These are phyloP conservation scores for Halophytophthora polymorphica DNA, from an alignment of 352 stramenopile genomes.

Conservation along the genomic window DNA sequence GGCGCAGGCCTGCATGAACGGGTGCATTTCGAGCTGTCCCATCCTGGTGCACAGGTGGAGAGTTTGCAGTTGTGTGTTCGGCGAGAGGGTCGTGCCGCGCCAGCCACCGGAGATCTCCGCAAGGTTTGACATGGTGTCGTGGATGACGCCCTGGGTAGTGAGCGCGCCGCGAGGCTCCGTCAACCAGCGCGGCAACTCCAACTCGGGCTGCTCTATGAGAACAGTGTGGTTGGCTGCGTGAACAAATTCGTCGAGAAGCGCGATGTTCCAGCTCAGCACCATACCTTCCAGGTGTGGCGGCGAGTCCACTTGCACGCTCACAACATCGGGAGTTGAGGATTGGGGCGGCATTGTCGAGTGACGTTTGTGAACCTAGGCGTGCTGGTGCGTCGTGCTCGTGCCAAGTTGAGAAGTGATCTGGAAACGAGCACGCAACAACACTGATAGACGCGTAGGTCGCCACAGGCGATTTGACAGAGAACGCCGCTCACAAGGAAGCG, in stretches of 20 bases:
- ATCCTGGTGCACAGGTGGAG: slow-evolving; percentile 27
- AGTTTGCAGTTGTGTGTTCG: slow-evolving; percentile 24
- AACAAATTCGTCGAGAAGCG: slow-evolving; percentile 17
- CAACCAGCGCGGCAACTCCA: slow-evolving; percentile 21
- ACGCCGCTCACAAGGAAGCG: too few relatives aligned
- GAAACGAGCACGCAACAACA: too few relatives aligned
- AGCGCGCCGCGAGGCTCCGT: slow-evolving; percentile 25
- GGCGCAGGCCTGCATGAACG: slow-evolving; percentile 36
- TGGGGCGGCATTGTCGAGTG: slow-evolving; percentile 13
- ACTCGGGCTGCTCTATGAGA: slow-evolving; percentile 19
- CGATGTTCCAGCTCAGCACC: slow-evolving; percentile 15
- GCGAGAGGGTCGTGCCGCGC: slow-evolving; percentile 15
- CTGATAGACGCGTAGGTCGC: too few relatives aligned
- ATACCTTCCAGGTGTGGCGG: slow-evolving; percentile 12
- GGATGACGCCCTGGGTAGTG: slow-evolving; percentile 23
- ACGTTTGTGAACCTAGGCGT: neutral
- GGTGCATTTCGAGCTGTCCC: slow-evolving; percentile 41
- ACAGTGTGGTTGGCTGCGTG: slow-evolving; percentile 20
- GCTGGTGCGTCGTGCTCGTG: neutral
- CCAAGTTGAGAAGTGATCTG: neutral
- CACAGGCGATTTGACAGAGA: too few relatives aligned
- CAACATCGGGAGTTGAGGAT: slow-evolving; percentile 11
- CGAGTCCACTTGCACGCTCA: slow-evolving; percentile 6
- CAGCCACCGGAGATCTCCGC: slow-evolving; percentile 18
- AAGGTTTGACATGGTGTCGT: slow-evolving; percentile 27